Percentiles rank a stretch among this genome's conserved stretches.
phyloP scores from a whole-genome alignment of 768 basidiomycete genomes.

The Pleurotus platypus region DNA sequence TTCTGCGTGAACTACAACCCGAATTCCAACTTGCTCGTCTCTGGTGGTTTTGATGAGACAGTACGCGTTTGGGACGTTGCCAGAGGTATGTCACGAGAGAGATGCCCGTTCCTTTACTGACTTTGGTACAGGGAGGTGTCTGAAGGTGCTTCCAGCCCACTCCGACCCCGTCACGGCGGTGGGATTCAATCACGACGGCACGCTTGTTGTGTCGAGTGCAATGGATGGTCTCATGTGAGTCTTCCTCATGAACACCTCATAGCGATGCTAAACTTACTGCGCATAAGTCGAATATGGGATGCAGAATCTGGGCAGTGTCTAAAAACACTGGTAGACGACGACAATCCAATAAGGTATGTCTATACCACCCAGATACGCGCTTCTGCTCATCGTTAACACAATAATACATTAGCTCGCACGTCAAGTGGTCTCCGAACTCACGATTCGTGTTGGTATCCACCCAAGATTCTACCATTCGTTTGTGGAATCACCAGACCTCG shows the following conservation, averaged over 20 bases:
- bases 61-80: constrained; percentile 97
- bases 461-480: constrained; percentile 88
- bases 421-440: constrained; percentile 90
- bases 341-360: constrained; percentile 84
- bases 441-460: constrained; percentile 87
- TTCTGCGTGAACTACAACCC: constrained; percentile 94
- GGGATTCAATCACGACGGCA: constrained; percentile 92
- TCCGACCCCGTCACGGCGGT: constrained; percentile 97
- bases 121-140: constrained; percentile 59
- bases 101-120: not conserved
- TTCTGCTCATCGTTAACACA: constrained; percentile 5
- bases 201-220: constrained; percentile 89
- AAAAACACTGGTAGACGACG: constrained; percentile 95
- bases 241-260: not conserved
- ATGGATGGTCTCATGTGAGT: constrained; percentile 97
- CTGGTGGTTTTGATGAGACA: constrained; percentile 94
- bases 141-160: constrained; percentile 91
- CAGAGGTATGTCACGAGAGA: constrained; percentile 48
- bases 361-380: constrained; percentile 3
- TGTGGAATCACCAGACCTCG: constrained; percentile 93
- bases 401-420: constrained; percentile 61
- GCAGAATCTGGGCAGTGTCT: constrained; percentile 95
- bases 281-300: constrained; percentile 93
- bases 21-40: constrained; percentile 84
- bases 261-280: constrained; percentile 2